These are phyloP conservation scores for Dendrobium nobile DNA, from an alignment of 106 monocot species.

Conservation along the genomic window DNA sequence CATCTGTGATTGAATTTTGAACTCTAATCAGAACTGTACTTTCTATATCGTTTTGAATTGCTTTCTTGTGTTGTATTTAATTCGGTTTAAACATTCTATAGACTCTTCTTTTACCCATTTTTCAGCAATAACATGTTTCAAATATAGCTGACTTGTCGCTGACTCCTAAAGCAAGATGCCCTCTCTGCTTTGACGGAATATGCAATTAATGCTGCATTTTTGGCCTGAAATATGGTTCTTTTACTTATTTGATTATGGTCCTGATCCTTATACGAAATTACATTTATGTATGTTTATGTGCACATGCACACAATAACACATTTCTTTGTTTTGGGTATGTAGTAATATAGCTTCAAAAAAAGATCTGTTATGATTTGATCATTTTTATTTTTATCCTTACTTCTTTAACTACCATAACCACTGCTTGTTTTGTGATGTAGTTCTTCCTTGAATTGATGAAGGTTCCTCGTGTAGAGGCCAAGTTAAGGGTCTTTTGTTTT, in stretches of 20 bases:
- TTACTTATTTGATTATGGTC: not conserved
- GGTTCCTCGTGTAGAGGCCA: constrained; percentile 25
- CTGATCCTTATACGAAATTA: not conserved
- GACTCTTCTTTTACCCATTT: not conserved
- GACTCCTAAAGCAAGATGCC: not conserved
- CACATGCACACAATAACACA: not conserved
- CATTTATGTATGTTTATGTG: not conserved
- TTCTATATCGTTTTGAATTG: not conserved
- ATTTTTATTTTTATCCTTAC: not conserved
- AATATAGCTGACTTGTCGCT: not conserved
- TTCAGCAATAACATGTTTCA: not conserved
- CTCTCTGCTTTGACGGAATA: not conserved
- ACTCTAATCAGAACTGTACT: not conserved
- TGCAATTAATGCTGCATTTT: not conserved
- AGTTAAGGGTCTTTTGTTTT: constrained; percentile 23
- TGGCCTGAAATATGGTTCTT: not conserved
- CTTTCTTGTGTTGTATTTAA: not conserved
- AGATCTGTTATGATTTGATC: not conserved
- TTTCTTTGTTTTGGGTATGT: not conserved
- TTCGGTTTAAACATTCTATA: not conserved
- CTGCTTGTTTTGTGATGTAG: not conserved
- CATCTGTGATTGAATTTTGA: not conserved
- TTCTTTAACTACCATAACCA: not conserved
- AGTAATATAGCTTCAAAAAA: not conserved
- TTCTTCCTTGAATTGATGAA: constrained; percentile 26